Base-by-base conservation (phyloP, 768 basidiomycete species). In the Boletus rubropictus region DNA sequence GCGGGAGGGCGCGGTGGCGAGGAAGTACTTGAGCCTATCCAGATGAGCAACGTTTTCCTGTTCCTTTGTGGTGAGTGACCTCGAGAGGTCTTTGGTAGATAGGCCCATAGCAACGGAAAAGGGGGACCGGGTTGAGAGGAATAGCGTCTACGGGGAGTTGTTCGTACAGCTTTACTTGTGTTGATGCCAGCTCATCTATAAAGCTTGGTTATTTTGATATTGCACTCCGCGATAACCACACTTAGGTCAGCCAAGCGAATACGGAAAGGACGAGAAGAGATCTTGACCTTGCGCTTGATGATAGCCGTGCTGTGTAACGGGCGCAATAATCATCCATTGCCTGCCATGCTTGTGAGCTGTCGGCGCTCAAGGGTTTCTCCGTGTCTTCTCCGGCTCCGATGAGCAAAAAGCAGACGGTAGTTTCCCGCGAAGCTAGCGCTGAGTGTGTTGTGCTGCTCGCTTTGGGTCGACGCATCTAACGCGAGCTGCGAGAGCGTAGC, bases 21-120 rank as follows among this genome's bases (percentile, higher is more conserved):
- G 80, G 69, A 93, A 93, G 69, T 83, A 86, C 69, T 92, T 92
- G 66, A 93, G 85, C 18, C 81, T 68, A 56, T 93, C 88, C 18
- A 93, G 77, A 53, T 85, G 76, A n/a, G 78, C 78, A 34, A 91
- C 71, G 21, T 79, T 74, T 18, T 86, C 84, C 47, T 82, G 79
- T 63, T 90, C 87, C 41, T 76, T 69, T 1, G 75, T 60, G 6
- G 75, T 79, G 39, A 89, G 74, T 0, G 82, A 74, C n/a, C 84
- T 44, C 2, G 64, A 55, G 43, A 66, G 52, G 42, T 59, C 56
- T 39, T 60, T 65, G 17, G 52, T 52, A 21, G 60, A 48, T 14
- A 66, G 45, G 37, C 64, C 65, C 60, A 62, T 66, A 15, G 50
- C 42, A 25, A 52, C 54, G 10, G 54, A 49, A 54, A 50, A 28